Conservation (phyloP, 208 protist species). For the Trypanosomatidae sp. region DNA sequence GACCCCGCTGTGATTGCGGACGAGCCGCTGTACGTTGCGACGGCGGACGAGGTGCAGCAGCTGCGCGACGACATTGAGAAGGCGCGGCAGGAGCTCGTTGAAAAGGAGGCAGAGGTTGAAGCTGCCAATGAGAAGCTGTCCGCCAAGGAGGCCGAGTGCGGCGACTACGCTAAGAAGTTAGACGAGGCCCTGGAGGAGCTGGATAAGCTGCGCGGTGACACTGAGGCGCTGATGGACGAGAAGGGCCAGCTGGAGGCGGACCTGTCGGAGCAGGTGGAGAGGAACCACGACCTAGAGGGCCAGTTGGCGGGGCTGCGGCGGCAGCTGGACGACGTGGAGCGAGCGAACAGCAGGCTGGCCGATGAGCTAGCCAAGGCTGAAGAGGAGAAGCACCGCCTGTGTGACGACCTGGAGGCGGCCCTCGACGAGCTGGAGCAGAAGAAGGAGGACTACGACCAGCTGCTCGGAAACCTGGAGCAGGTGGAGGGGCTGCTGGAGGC, state of each 20-base stretch:
- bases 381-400: slow-evolving; percentile 34
- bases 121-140: too few species aligned
- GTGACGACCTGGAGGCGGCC: slow-evolving; percentile 34
- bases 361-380: background rate
- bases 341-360: background rate
- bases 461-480: slow-evolving; percentile 28
- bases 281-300: background rate
- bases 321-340: slow-evolving; percentile 4
- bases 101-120: background rate
- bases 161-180: too few species aligned
- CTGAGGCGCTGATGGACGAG: too few species aligned
- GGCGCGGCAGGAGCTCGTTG: background rate
- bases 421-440: slow-evolving; percentile 43
- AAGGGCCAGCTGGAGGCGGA: slow-evolving; percentile 9
- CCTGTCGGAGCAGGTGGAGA: slow-evolving; percentile 4
- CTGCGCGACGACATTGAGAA: slow-evolving; percentile 3
- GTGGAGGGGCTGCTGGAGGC: slow-evolving; percentile 27
- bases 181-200: too few species aligned
- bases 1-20: slow-evolving; percentile 11
- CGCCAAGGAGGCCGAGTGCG: too few species aligned
- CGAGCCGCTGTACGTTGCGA: slow-evolving; percentile 24
- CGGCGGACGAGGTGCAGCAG: slow-evolving; percentile 16
- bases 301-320: background rate
- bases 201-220: too few species aligned
- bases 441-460: slow-evolving; percentile 34